phyloP scores from a whole-genome alignment of 164 flowering plant genomes.

The Echeveria elegans region DNA sequence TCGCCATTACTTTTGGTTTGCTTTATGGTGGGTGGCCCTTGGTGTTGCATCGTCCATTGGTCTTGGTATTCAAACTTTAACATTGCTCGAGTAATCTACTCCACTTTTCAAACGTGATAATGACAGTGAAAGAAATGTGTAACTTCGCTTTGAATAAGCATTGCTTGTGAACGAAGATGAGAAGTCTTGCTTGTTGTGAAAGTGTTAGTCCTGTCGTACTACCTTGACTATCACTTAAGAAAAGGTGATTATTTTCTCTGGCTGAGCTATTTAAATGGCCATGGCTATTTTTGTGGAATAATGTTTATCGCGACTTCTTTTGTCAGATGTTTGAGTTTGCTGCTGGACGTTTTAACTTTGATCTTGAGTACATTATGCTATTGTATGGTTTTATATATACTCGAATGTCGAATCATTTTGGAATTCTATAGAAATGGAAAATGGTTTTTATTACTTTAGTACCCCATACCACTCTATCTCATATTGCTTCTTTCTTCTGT shows the following conservation, averaged over 20 bases:
- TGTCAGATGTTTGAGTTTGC: background rate
- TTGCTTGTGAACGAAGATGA: background rate
- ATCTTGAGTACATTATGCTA: background rate
- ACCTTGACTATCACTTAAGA: background rate
- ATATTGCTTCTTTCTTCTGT: background rate
- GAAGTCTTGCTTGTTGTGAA: background rate
- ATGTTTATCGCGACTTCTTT: background rate
- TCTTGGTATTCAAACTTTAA: constrained; percentile 37
- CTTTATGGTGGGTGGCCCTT: constrained; percentile 84
- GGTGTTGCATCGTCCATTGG: constrained; percentile 98
- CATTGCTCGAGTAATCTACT: background rate
- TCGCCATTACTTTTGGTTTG: constrained; percentile 41
- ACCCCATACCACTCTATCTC: background rate
- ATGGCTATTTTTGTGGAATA: background rate
- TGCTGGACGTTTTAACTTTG: background rate
- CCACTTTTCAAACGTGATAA: background rate
- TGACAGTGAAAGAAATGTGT: background rate
- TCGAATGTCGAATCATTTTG: background rate
- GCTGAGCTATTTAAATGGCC: too few relatives aligned
- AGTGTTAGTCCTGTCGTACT: background rate
- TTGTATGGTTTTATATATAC: background rate
- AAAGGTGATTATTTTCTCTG: background rate
- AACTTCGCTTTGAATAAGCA: background rate
- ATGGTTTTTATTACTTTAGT: background rate
- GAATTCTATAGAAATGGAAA: background rate